Percentiles rank a stretch among this genome's conserved stretches.
phyloP scores from a whole-genome alignment of 805 yeast genomes.

The Saturnispora sanitii region DNA sequence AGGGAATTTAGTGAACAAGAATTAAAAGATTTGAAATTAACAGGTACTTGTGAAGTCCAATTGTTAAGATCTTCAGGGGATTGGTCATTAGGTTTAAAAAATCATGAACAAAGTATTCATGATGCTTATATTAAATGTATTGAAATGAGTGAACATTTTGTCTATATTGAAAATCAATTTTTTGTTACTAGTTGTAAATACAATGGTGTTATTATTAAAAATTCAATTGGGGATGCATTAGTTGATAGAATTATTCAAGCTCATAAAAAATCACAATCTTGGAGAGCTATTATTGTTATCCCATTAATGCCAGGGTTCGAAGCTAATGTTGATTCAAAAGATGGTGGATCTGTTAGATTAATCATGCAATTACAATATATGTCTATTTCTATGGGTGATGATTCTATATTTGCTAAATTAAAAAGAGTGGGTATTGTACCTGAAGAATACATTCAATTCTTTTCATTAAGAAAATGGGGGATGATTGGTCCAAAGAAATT shows the following conservation, averaged over 20 bases:
- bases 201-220: slow-evolving; percentile 75
- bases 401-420: slow-evolving; percentile 78
- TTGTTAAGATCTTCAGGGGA: slow-evolving; percentile 77
- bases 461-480: slow-evolving; percentile 92
- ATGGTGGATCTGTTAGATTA: slow-evolving; percentile 89
- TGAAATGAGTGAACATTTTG: slow-evolving; percentile 85
- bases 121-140: slow-evolving; percentile 85
- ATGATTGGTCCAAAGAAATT: slow-evolving; percentile 66
- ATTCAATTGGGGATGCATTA: slow-evolving; percentile 89
- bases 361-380: slow-evolving; percentile 95
- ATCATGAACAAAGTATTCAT: slow-evolving; percentile 83
- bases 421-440: slow-evolving; percentile 77
- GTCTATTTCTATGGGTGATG: slow-evolving; percentile 83
- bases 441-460: slow-evolving; percentile 84
- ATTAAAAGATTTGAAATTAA: slow-evolving; percentile 45
- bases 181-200: slow-evolving; percentile 83
- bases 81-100: slow-evolving; percentile 88
- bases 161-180: slow-evolving; percentile 93
- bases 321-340: slow-evolving; percentile 84
- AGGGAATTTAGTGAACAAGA: slow-evolving; percentile 74
- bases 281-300: slow-evolving; percentile 88
- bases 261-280: slow-evolving; percentile 57
- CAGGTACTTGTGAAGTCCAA: slow-evolving; percentile 90
- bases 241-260: slow-evolving; percentile 95
- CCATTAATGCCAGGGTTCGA: slow-evolving; percentile 98